Evolutionary conservation across 202 grass and related monocot genomes (phyloP).

Genomic region (Zoysia matrella): DNA sequence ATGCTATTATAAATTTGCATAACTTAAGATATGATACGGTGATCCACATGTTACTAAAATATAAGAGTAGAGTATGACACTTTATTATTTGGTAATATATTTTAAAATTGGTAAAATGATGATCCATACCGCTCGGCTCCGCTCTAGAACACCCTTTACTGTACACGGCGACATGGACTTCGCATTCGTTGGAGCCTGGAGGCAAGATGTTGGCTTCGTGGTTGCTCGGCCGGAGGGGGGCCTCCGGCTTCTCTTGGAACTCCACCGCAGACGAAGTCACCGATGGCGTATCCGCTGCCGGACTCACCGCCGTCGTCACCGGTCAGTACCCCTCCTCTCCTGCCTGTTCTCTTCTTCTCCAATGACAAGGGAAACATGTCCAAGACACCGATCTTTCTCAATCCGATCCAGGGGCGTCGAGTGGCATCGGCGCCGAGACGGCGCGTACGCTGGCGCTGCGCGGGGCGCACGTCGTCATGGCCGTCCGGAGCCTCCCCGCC

Average conservation of each 20-base stretch:
- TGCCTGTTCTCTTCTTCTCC: too few species aligned
- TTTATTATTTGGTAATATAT: too few species aligned
- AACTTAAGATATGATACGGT: too few species aligned
- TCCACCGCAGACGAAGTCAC: slow-evolving; percentile 92
- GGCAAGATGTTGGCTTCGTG: slow-evolving; percentile 45
- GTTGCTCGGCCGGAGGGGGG: slow-evolving; percentile 59
- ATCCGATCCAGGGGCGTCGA: slow-evolving; percentile 64
- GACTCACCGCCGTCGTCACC: slow-evolving; percentile 82
- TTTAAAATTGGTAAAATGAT: too few species aligned
- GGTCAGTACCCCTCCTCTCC: slow-evolving; percentile 31
- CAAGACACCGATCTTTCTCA: background rate
- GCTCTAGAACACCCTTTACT: too few species aligned
- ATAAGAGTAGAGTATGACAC: too few species aligned
- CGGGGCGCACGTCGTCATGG: too few species aligned
- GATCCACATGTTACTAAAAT: too few species aligned
- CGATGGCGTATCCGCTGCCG: slow-evolving; percentile 58
- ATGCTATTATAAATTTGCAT: too few species aligned
- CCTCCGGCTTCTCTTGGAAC: slow-evolving; percentile 83
- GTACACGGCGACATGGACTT: background rate
- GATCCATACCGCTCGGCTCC: too few species aligned
- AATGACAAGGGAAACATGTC: background rate
- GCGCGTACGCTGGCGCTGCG: slow-evolving; percentile 34
- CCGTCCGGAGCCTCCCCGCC: slow-evolving; percentile 41
- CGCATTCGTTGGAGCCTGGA: background rate
- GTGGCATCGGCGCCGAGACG: slow-evolving; percentile 88